A percentile compares a stretch with the other conserved stretches of the same genome.
These are phyloP conservation scores for Raddia guianensis DNA, from an alignment of 176 grass and related monocot species.

Conservation along the genomic window DNA sequence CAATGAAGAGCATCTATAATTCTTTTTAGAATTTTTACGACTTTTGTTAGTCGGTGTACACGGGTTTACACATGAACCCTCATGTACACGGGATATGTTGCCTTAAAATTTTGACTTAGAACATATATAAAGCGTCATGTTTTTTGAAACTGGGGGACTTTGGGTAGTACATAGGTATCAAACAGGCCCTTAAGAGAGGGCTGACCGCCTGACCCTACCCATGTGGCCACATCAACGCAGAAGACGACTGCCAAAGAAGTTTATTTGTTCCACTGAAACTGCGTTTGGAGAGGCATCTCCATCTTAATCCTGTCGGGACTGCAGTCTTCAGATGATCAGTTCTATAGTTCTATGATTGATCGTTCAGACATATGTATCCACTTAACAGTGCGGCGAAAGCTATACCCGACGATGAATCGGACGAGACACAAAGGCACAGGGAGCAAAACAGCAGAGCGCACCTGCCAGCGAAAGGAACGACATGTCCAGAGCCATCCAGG, in stretches of 20 bases:
- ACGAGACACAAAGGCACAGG: neutral
- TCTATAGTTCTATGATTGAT: neutral
- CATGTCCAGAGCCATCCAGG: constrained; percentile 57
- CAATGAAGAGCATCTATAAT: too few species aligned
- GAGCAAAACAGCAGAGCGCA: too few species aligned
- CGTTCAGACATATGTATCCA: neutral
- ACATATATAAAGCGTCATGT: too few species aligned
- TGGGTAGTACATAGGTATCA: too few species aligned
- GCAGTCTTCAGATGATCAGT: neutral
- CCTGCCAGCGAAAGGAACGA: constrained; percentile 42
- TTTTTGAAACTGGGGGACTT: too few species aligned
- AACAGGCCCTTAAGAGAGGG: too few species aligned
- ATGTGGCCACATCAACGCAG: neutral
- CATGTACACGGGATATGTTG: too few species aligned
- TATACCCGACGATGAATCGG: neutral
- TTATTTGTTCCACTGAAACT: neutral
- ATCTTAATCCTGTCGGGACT: neutral
- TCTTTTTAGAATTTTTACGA: too few species aligned
- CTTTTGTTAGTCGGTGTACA: too few species aligned
- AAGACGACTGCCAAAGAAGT: neutral
- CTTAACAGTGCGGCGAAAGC: neutral
- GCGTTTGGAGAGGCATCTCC: neutral
- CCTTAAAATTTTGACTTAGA: too few species aligned
- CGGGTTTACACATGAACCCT: too few species aligned
- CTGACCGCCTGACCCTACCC: neutral